Evolutionary conservation across 1,139 yeast species (phyloP), one percentile per base, ranked within the genome.

Genomic region (Hyphopichia fennica): DNA sequence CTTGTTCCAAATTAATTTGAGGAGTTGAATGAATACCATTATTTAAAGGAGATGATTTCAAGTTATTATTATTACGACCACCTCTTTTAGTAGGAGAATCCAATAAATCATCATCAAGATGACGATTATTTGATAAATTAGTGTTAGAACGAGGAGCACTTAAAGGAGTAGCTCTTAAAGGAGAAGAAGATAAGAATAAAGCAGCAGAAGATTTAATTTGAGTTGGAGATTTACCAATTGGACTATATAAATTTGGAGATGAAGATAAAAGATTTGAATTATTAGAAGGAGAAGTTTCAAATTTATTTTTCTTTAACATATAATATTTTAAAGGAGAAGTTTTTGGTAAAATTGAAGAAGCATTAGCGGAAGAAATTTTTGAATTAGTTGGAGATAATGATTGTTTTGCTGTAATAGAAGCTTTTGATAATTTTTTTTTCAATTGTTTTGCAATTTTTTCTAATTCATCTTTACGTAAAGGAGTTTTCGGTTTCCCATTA

Each of bases 391-490:
- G 71, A 10, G 67, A 63, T 20, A 58, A 45, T 41, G 68, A 62
- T 51, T 69, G 75, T 49, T 72, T 73, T 23, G 79, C 79, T 18
- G 79, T 63, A 34, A 72, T 67, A 19, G 76, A 68, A 11, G 79
- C 79, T 50, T 63, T 65, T 33, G 75, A 67, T 28, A 73, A 60
- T 50, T 71, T 72, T 42, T 64, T 67, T 57, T 72, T 73, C 46
- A 73, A 60, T 52, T 72, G 74, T 44, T 65, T 65, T 46, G 79
- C 79, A 32, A 73, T 73, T 45, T 69, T 65, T 48, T 73, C 79
- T 43, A 73, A 58, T 45, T 73, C 79, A 45, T 72, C 78, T 52
- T 72, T 72, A 46, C 66, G 66, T 50, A 73, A 61, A 10, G 75
- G 70, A 3, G 75, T 67, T 47, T 68, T 68, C 16, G 63, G 63